Conservation (phyloP, 345 rosid species). For the Nephelium lappaceum region DNA sequence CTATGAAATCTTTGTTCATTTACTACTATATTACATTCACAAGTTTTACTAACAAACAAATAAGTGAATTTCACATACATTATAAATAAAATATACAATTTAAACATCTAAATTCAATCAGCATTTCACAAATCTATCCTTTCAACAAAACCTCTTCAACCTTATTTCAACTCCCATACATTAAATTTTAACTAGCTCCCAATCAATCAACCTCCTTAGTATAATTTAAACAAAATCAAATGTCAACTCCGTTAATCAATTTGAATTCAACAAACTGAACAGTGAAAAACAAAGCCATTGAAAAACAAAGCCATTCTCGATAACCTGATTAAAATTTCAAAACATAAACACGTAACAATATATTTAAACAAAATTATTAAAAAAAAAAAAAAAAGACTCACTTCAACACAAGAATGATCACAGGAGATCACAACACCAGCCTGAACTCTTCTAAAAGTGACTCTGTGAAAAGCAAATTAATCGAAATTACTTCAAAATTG, state of each 20-base stretch:
- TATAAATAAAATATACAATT: neutral
- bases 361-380: neutral
- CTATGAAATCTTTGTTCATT: neutral
- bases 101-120: neutral
- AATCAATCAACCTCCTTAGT: neutral
- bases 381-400: slow-evolving; percentile 26
- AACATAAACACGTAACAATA: neutral
- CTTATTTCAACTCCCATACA: too few relatives aligned
- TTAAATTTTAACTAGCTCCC: neutral
- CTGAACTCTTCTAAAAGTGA: slow-evolving; percentile 25
- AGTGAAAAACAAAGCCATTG: neutral
- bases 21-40: neutral
- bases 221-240: neutral
- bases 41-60: neutral
- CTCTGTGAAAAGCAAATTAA: slow-evolving; percentile 31
- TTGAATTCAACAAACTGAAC: neutral
- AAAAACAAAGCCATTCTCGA: neutral
- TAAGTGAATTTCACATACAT: neutral
- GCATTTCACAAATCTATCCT: too few relatives aligned
- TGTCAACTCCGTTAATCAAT: neutral
- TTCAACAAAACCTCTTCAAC: too few relatives aligned
- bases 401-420: slow-evolving; percentile 75
- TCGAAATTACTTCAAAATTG: neutral
- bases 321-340: neutral
- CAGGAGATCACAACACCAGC: slow-evolving; percentile 37